Percentiles rank a stretch among this genome's conserved stretches.
Evolutionary conservation across 1,284 basidiomycete genomes (phyloP).

Genomic region (Apiotrichum montevideense): DNA sequence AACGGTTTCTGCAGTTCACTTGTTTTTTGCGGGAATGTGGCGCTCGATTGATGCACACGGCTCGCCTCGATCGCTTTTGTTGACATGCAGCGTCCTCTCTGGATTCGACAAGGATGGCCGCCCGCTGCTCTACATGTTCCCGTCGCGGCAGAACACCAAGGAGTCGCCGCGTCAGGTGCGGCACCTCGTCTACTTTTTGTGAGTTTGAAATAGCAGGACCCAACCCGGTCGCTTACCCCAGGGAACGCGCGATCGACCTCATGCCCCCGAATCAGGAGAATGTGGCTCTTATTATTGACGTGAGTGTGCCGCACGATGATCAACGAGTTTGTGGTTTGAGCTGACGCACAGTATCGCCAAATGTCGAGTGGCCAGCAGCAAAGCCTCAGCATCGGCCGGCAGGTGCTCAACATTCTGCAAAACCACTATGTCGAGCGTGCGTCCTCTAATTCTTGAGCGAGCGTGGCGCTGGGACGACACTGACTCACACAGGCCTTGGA

Average conservation of each 20-base stretch:
- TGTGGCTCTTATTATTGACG: slow-evolving; percentile 70
- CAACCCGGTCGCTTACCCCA: slow-evolving; percentile 53
- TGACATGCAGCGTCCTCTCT: slow-evolving; percentile 60
- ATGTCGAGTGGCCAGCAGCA: slow-evolving; percentile 60
- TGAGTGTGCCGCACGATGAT: slow-evolving; percentile 17
- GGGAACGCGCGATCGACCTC: slow-evolving; percentile 76
- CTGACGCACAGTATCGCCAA: neutral
- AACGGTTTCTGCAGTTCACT: slow-evolving; percentile 54
- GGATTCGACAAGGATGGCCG: slow-evolving; percentile 77
- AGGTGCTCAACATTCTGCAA: slow-evolving; percentile 75
- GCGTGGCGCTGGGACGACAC: slow-evolving; percentile 55
- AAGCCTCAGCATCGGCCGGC: slow-evolving; percentile 64
- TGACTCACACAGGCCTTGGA: slow-evolving; percentile 55
- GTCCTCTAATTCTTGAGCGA: slow-evolving; percentile 56
- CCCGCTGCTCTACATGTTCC: slow-evolving; percentile 76
- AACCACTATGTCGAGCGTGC: slow-evolving; percentile 73
- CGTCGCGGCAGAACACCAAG: slow-evolving; percentile 73
- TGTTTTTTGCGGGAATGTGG: too few relatives aligned
- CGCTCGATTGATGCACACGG: too few relatives aligned
- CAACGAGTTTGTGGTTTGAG: neutral
- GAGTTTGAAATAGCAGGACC: slow-evolving; percentile 47
- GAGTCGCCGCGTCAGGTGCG: slow-evolving; percentile 66
- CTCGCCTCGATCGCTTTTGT: too few relatives aligned
- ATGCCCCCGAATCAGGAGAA: slow-evolving; percentile 77
- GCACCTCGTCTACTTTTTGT: slow-evolving; percentile 77